Evolutionary conservation across 345 rosid genomes (phyloP).

Genomic region (Psidium guajava): DNA sequence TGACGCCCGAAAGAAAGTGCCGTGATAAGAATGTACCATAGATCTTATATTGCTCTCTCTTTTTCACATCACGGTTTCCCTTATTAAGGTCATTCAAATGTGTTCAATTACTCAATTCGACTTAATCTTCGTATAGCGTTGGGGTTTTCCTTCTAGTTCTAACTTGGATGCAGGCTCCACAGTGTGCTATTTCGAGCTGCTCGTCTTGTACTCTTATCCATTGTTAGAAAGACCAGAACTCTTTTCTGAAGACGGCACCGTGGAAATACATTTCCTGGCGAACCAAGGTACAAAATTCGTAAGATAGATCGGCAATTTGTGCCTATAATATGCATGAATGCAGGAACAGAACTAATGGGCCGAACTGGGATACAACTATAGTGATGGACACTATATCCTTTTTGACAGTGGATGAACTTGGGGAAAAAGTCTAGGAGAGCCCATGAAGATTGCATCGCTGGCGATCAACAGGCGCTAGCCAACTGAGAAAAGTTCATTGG

Average conservation of each 20-base stretch:
- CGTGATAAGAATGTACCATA: neutral
- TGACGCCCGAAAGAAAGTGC: neutral
- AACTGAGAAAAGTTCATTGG: constrained; percentile 39
- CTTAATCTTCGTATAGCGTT: neutral
- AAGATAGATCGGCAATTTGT: neutral
- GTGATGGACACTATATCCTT: neutral
- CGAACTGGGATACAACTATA: neutral
- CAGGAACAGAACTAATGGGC: neutral
- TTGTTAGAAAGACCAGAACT: neutral
- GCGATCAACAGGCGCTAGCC: constrained; percentile 27
- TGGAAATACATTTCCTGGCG: constrained; percentile 14
- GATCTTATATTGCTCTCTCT: neutral
- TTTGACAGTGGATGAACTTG: neutral
- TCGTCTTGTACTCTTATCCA: neutral
- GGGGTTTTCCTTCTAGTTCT: neutral
- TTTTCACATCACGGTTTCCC: neutral
- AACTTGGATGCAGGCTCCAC: neutral
- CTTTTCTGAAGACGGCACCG: constrained; percentile 7
- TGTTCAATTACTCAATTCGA: neutral
- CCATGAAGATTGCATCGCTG: constrained; percentile 28
- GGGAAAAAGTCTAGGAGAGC: constrained; percentile 21
- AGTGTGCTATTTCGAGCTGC: neutral
- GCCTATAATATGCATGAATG: neutral
- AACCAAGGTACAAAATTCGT: neutral
- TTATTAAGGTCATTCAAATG: neutral